Evolutionary conservation across 2,329 filamentous ascomycete species (phyloP), one percentile per base, ranked within the genome.

Genomic region (Penicillium sp.): DNA sequence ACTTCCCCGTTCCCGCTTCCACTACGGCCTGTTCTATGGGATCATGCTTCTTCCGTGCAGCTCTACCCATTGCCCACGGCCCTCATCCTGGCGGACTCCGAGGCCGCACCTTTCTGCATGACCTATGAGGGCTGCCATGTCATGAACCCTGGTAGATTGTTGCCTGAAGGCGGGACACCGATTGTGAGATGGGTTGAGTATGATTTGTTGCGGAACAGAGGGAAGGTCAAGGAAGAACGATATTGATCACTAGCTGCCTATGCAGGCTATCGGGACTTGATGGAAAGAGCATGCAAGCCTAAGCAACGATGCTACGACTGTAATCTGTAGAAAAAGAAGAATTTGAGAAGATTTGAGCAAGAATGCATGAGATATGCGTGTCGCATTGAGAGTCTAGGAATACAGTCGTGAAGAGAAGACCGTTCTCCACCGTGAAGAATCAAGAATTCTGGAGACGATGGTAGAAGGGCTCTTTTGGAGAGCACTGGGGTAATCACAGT

Each of bases 41-140:
- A 96, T 69, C 89, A 87, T 67, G 84, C 84, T 0, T 78, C 81
- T 4, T 75, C 87, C 2, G 70, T 97, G 56, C 86, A 89, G 47
- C 73, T 98, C 20, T 97, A 96, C 67, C 93, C 92, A 7, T 72
- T 97, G 25, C 93, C 93, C 1, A 92, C 88, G 18, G 83, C 88
- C 0, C 75, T 97, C 63, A 81, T 95, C 13, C 72, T 98, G 3
- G 85, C 89, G 1, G 93, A 98, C 71, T 77, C 86, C 0, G 88
- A 91, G 37, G 84, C 86, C 8, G 84, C 88, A 12, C 80, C 89
- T 0, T 98, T 95, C 64, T 87, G 86, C 46, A 76, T 96, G 56
- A 95, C 88, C 12, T 97, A 97, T 65, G 92, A 95, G 70, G 92
- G 91, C 0, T 97, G 93, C 65, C 88, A 93, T 72, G 91, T 96